Evolutionary conservation across 192 early-diverging fungal genomes (phyloP).

Genomic region (Gryganskiella cystojenkinii): DNA sequence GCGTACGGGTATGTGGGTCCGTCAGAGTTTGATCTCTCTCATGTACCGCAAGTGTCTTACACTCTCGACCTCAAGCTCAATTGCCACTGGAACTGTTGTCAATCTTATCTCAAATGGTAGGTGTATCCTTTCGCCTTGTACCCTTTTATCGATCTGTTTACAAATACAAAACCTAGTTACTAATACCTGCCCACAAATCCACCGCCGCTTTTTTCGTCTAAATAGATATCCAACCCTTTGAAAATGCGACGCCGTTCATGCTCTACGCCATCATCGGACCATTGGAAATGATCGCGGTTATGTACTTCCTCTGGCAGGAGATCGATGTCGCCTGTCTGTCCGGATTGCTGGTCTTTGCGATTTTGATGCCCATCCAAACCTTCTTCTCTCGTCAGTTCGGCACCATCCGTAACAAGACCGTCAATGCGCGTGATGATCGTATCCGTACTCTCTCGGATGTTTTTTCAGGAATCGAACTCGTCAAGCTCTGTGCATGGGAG

Average conservation of each 20-base stretch:
- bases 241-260: slow-evolving; percentile 54
- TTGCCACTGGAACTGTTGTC: slow-evolving; percentile 52
- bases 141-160: too few relatives aligned
- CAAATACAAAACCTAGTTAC: too few relatives aligned
- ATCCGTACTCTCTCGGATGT: slow-evolving; percentile 54
- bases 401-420: slow-evolving; percentile 44
- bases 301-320: slow-evolving; percentile 49
- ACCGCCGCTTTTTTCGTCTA: too few relatives aligned
- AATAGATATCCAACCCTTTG: slow-evolving; percentile 54
- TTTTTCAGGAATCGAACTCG: slow-evolving; percentile 52
- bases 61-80: slow-evolving; percentile 50
- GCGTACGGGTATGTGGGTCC: slow-evolving; percentile 51
- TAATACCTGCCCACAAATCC: too few relatives aligned
- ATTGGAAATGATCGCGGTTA: slow-evolving; percentile 37
- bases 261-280: slow-evolving; percentile 53
- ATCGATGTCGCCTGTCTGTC: slow-evolving; percentile 39
- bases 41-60: slow-evolving; percentile 54
- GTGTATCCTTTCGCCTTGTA: neutral
- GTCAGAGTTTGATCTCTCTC: slow-evolving; percentile 47
- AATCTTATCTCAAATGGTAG: slow-evolving; percentile 56
- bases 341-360: slow-evolving; percentile 45
- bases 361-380: slow-evolving; percentile 42
- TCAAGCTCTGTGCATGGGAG: slow-evolving; percentile 56
- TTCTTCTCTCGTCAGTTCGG: slow-evolving; percentile 46
- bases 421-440: slow-evolving; percentile 49